Conservation (phyloP, 1,284 basidiomycete species). For the Pseudozyma flocculosa region DNA sequence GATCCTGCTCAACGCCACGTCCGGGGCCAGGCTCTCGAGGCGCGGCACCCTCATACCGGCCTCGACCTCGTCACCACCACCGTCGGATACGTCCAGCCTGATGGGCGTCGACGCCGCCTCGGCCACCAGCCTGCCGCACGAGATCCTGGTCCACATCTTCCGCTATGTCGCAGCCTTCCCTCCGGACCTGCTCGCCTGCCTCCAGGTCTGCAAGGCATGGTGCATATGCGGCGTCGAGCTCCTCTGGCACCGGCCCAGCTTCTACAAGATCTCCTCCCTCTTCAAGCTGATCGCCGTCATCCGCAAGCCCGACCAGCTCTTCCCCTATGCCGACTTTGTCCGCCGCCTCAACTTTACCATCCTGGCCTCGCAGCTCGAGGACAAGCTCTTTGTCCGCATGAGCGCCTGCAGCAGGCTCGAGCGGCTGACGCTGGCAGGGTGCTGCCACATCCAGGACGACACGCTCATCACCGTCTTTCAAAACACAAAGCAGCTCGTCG, state of each 20-base stretch:
- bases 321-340: conserved; percentile 84
- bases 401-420: conserved; percentile 80
- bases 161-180: conserved; percentile 77
- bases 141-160: conserved; percentile 90
- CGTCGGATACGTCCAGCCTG: conserved; percentile 29
- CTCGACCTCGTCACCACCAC: conserved; percentile 17
- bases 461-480: conserved; percentile 72
- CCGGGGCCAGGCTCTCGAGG: conserved; percentile 20
- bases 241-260: conserved; percentile 87
- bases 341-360: conserved; percentile 85
- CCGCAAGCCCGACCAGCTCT: conserved; percentile 63
- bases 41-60: conserved; percentile 28
- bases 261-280: conserved; percentile 71
- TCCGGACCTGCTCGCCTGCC: conserved; percentile 63
- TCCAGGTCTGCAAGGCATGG: conserved; percentile 84
- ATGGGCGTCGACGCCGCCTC: conserved; percentile 18
- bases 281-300: conserved; percentile 62
- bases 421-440: conserved; percentile 85
- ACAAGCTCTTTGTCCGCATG: conserved; percentile 75
- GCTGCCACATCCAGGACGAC: conserved; percentile 70
- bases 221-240: conserved; percentile 93
- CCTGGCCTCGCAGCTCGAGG: conserved; percentile 72
- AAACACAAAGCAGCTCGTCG: conserved; percentile 74
- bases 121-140: conserved; percentile 69
- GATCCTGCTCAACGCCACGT: not conserved